Percentiles rank a stretch among this genome's conserved stretches.
phyloP scores from a whole-genome alignment of 352 stramenopile genomes.

The Pythium insidiosum region DNA sequence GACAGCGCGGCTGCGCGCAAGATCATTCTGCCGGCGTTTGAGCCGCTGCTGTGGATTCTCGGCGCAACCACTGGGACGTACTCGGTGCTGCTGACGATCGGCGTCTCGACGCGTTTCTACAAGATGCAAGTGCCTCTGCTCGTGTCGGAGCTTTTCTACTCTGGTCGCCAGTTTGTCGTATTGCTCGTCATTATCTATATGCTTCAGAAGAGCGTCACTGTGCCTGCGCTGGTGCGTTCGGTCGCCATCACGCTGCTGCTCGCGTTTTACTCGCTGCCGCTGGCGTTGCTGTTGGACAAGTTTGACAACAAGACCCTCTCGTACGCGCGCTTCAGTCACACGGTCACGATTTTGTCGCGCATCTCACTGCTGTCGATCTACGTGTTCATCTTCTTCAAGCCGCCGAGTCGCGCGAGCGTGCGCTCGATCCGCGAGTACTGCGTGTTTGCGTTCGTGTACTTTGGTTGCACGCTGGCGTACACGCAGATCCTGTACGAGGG shows the following conservation, averaged over 20 bases:
- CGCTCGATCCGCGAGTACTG: constrained; percentile 52
- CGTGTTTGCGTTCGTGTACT: constrained; percentile 34
- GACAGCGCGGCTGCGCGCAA: constrained; percentile 41
- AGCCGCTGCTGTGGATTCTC: constrained; percentile 56
- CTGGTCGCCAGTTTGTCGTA: constrained; percentile 48
- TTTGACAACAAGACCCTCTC: not conserved
- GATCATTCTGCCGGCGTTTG: constrained; percentile 64
- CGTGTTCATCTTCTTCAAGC: constrained; percentile 28
- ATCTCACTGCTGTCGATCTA: constrained; percentile 31
- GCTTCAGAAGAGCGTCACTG: constrained; percentile 47
- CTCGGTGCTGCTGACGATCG: constrained; percentile 18
- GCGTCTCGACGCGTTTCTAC: constrained; percentile 18
- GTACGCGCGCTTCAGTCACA: too few species aligned
- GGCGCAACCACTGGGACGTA: constrained; percentile 20
- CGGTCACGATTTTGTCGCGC: constrained; percentile 27
- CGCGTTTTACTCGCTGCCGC: constrained; percentile 44
- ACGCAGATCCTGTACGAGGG: constrained; percentile 25
- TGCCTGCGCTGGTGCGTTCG: constrained; percentile 30
- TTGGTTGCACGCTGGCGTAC: constrained; percentile 27
- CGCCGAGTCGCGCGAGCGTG: constrained; percentile 32
- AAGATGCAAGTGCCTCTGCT: constrained; percentile 13
- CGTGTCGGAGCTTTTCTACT: constrained; percentile 35
- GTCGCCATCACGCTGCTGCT: constrained; percentile 33
- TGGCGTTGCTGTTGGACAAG: constrained; percentile 27
- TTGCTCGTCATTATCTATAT: constrained; percentile 58